These are phyloP conservation scores for Zymoseptoria brevis DNA, from an alignment of 2,329 filamentous ascomycete genomes.

Conservation along the genomic window DNA sequence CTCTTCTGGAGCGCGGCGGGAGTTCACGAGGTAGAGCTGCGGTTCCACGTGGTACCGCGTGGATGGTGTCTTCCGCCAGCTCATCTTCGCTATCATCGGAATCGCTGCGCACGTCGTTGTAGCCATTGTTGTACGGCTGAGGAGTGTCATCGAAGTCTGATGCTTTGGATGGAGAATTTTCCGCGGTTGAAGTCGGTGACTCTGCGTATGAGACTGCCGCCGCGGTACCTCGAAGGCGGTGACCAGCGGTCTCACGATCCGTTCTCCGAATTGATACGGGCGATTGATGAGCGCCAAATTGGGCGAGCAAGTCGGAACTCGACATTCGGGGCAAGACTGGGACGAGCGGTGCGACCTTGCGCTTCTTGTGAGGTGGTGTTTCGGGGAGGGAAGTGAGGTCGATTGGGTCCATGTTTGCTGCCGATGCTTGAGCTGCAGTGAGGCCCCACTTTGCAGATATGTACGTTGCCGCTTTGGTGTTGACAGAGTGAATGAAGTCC, in stretches of 20 bases:
- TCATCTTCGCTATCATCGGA: slow-evolving; percentile 19
- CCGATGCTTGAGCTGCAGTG: background rate
- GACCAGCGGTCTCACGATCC: slow-evolving; percentile 11
- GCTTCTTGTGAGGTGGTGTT: slow-evolving; percentile 17
- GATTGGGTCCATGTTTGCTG: background rate
- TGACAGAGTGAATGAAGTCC: background rate
- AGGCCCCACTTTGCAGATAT: background rate
- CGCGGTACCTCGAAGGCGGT: slow-evolving; percentile 8
- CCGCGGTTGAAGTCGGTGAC: slow-evolving; percentile 10
- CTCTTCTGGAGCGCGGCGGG: slow-evolving; percentile 21
- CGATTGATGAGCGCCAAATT: slow-evolving; percentile 22
- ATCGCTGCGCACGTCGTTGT: slow-evolving; percentile 1
- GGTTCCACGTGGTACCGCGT: slow-evolving; percentile 9
- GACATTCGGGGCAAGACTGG: slow-evolving; percentile 9
- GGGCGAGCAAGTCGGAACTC: slow-evolving; percentile 19
- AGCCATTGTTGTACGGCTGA: slow-evolving; percentile 2
- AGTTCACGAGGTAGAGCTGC: slow-evolving; percentile 11
- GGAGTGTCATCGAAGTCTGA: slow-evolving; percentile 12
- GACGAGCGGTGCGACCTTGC: slow-evolving; percentile 11
- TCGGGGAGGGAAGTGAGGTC: slow-evolving; percentile 1
- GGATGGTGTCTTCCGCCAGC: slow-evolving; percentile 16
- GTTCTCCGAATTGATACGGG: slow-evolving; percentile 22
- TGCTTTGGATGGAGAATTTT: slow-evolving; percentile 6
- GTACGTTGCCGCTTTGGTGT: background rate
- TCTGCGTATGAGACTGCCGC: slow-evolving; percentile 17